A percentile compares a stretch with the other conserved stretches of the same genome.
Evolutionary conservation across 2,329 filamentous ascomycete genomes (phyloP).

Genomic region (Arthrobotrys sinensis): DNA sequence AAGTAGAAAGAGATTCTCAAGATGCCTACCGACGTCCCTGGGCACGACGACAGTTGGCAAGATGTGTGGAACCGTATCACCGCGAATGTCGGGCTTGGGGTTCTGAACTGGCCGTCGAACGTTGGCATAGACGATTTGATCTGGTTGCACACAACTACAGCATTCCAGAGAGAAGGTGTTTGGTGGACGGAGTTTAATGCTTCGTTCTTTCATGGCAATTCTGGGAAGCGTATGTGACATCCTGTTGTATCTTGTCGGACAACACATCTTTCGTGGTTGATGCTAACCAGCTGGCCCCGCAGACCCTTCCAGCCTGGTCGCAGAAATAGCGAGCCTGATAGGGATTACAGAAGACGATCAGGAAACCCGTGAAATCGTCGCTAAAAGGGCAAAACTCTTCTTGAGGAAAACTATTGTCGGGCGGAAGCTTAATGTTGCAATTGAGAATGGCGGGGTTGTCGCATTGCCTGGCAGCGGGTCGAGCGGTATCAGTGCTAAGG

Average conservation of each 20-base stretch:
- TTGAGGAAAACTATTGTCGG: slow-evolving; percentile 50
- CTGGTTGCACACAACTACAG: slow-evolving; percentile 57
- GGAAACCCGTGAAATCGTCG: slow-evolving; percentile 46
- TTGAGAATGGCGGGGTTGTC: slow-evolving; percentile 45
- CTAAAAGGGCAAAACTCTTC: slow-evolving; percentile 39
- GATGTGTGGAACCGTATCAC: slow-evolving; percentile 57
- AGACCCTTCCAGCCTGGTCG: slow-evolving; percentile 51
- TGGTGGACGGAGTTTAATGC: slow-evolving; percentile 58
- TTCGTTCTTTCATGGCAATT: slow-evolving; percentile 51
- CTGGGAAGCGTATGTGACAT: slow-evolving; percentile 40
- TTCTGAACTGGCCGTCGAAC: slow-evolving; percentile 51
- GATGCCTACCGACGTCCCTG: slow-evolving; percentile 42
- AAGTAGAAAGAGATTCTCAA: slow-evolving; percentile 9
- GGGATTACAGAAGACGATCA: slow-evolving; percentile 52
- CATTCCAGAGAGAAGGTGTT: slow-evolving; percentile 32
- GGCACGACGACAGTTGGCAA: slow-evolving; percentile 47
- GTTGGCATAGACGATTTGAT: slow-evolving; percentile 46
- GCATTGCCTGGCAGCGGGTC: slow-evolving; percentile 40
- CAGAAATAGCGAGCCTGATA: slow-evolving; percentile 42
- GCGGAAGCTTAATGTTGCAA: slow-evolving; percentile 36
- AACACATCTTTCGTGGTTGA: not conserved
- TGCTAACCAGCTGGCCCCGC: not conserved
- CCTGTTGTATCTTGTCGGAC: slow-evolving; percentile 1
- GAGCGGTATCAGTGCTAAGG: slow-evolving; percentile 53
- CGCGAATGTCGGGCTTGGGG: slow-evolving; percentile 46